These are phyloP conservation scores for Tylopilus balloui DNA, from an alignment of 768 basidiomycete genomes.

Conservation along the genomic window DNA sequence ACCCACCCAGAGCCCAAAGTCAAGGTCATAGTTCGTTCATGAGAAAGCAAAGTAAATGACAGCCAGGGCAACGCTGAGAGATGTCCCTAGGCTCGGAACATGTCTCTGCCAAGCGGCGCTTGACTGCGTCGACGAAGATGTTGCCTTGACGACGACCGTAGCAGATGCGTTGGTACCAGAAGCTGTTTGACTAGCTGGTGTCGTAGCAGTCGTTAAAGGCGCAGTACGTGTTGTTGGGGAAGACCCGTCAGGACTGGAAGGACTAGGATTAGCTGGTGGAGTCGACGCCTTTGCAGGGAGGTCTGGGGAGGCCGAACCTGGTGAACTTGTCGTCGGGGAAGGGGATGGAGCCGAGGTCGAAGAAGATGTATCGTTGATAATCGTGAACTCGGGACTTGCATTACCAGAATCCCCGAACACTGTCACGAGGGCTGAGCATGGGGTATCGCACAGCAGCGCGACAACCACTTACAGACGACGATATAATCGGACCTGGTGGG, in stretches of 20 bases:
- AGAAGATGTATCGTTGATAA: constrained; percentile 55
- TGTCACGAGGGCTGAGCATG: constrained; percentile 8
- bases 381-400: constrained; percentile 38
- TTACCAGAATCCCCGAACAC: constrained; percentile 42
- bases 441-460: no score
- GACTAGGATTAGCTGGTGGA: background rate
- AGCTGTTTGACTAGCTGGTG: background rate
- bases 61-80: constrained; percentile 16
- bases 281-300: background rate
- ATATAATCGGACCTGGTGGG: constrained; percentile 31
- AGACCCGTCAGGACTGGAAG: background rate
- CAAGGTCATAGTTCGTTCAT: constrained; percentile 12
- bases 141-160: constrained; percentile 4
- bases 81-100: constrained; percentile 10
- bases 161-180: constrained; percentile 2
- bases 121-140: constrained; percentile 13
- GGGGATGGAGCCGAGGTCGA: constrained; percentile 17
- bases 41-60: constrained; percentile 17
- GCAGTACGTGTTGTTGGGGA: background rate
- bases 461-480: constrained; percentile 32
- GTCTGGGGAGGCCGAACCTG: constrained; percentile 2
- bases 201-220: background rate
- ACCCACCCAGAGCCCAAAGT: constrained; percentile 7
- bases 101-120: constrained; percentile 27
- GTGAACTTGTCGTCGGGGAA: background rate